Evolutionary conservation across 2,329 filamentous ascomycete species (phyloP).

Genomic region (Endothia cerciana): DNA sequence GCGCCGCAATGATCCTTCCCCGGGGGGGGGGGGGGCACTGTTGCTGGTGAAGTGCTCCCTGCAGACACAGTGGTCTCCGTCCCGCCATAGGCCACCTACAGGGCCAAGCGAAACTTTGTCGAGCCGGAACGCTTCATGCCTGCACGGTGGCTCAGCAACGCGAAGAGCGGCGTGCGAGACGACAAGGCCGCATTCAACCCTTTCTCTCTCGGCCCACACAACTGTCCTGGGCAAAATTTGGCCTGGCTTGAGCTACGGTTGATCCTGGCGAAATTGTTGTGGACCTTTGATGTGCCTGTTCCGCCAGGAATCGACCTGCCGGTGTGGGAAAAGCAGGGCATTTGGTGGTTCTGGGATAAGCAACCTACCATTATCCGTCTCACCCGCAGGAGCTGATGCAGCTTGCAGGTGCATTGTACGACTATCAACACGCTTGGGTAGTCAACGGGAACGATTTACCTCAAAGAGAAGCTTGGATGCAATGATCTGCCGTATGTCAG

Average conservation of each 20-base stretch:
- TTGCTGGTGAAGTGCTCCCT: conserved; percentile 16
- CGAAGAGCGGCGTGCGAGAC: conserved; percentile 4
- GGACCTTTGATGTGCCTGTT: conserved; percentile 14
- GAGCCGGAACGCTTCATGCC: conserved; percentile 19
- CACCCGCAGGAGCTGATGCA: conserved; percentile 9
- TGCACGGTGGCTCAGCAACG: conserved; percentile 11
- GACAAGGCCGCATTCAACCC: conserved; percentile 13
- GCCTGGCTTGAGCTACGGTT: conserved; percentile 18
- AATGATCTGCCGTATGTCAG: too few species aligned
- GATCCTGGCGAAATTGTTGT: conserved; percentile 15
- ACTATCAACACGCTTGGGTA: not conserved
- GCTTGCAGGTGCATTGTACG: not conserved
- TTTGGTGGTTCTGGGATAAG: conserved; percentile 22
- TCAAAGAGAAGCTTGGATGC: too few species aligned
- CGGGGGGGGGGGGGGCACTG: conserved; percentile 14
- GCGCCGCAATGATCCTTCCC: conserved; percentile 9
- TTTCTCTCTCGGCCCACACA: conserved; percentile 19
- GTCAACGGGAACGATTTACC: not conserved
- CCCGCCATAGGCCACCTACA: conserved; percentile 16
- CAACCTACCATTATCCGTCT: conserved; percentile 15
- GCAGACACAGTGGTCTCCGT: conserved; percentile 14
- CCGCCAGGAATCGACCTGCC: conserved; percentile 8
- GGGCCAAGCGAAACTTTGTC: conserved; percentile 16
- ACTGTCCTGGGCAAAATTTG: conserved; percentile 18
- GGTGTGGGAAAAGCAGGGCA: conserved; percentile 17